Base-by-base conservation (phyloP, 2,329 filamentous ascomycete genomes). In the Aureobasidium zeae region DNA sequence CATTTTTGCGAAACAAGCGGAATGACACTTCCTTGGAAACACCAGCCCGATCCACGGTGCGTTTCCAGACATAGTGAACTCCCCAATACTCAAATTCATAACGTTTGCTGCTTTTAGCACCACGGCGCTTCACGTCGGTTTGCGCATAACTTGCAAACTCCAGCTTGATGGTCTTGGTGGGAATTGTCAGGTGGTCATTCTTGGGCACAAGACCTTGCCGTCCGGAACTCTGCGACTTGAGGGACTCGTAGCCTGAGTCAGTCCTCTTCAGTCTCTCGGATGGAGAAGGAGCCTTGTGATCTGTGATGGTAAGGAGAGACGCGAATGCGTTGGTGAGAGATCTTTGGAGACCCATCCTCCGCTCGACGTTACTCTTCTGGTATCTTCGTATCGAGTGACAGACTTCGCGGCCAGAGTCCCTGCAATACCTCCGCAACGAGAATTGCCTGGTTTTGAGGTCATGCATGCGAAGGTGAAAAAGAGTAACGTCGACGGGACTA, bases 81-180 rank as follows among this genome's bases (percentile, higher is more conserved):
- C 86, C 86, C 91, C 91, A 96, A 71, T 94, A 94, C 58, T 89
- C 83, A 56, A 94, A 95, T 44, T 87, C 84, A 61, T 95, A 96
- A 49, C 78, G 76, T 64, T 87, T 89, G 50, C 72, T 72, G 32
- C 72, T 69, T 52, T 77, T 79, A 38, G 73, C 68, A 5, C 82
- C 82, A 17, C 76, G 72, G 30, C 85, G 77, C 52, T 76, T 79
- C 38, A 98, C 67, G 51, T 94, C 84, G 29, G 96, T 79, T 54
- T 91, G 86, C 2, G 89, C 89, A 60, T 98, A 98, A 67, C 96
- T 98, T 52, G 86, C 93, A 61, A 95, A 98, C 60, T 96, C 89
- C 24, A 98, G 74, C 64, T 87, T 85, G 60, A 89, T 83, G 25
- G 75, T 81, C 61, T 94, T 86, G 46, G 81, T 84, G 13, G 84